Evolutionary conservation across 148 eudicot species (phyloP).

Genomic region (Polygonum aviculare): DNA sequence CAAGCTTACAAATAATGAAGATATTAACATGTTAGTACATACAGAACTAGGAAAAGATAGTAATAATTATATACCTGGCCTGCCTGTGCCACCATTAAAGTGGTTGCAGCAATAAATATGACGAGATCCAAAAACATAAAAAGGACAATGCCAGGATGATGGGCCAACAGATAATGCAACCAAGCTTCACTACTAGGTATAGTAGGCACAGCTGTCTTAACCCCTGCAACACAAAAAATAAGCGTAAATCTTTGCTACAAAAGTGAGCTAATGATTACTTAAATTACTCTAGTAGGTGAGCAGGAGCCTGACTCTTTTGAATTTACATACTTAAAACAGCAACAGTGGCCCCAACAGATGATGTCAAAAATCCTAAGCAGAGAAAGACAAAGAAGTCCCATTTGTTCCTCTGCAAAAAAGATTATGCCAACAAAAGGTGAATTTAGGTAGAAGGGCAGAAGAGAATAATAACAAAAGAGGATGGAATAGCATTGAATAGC

Average conservation of each 20-base stretch:
- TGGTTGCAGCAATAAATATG: slow-evolving; percentile 50
- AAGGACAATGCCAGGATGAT: slow-evolving; percentile 55
- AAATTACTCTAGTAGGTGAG: background rate
- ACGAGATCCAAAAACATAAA: slow-evolving; percentile 53
- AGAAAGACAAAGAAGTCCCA: slow-evolving; percentile 85
- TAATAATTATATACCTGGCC: slow-evolving; percentile 41
- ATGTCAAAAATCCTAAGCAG: slow-evolving; percentile 47
- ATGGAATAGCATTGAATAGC: background rate
- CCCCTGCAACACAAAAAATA: slow-evolving; percentile 37
- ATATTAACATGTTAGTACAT: background rate
- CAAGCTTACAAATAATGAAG: background rate
- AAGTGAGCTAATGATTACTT: background rate
- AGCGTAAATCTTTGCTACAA: background rate
- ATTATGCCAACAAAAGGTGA: background rate
- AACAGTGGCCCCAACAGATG: slow-evolving; percentile 41
- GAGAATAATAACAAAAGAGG: background rate
- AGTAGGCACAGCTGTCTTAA: slow-evolving; percentile 47
- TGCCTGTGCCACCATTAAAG: slow-evolving; percentile 46
- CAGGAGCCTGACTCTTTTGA: slow-evolving; percentile 12
- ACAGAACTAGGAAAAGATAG: background rate
- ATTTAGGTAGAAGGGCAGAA: slow-evolving; percentile 1
- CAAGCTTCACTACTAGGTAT: slow-evolving; percentile 45
- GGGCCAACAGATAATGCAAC: slow-evolving; percentile 38
- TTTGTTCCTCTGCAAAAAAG: slow-evolving; percentile 70
- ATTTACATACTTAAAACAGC: slow-evolving; percentile 63